phyloP scores from a whole-genome alignment of 192 early-diverging fungal genomes.

The Dimargaris xerosporica region DNA sequence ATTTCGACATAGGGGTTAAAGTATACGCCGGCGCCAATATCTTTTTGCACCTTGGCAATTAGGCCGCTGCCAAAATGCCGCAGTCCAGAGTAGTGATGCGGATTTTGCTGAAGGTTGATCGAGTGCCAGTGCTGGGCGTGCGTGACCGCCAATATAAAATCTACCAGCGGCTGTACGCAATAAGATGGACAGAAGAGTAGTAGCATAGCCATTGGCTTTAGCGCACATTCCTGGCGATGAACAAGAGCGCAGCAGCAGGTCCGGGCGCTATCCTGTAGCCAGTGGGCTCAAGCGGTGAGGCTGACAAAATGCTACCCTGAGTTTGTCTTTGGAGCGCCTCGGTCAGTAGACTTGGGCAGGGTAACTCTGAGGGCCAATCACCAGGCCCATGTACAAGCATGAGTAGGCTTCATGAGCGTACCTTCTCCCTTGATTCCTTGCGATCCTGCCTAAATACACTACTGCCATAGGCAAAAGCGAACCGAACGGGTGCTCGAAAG shows the following conservation, averaged over 20 bases:
- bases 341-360: background rate
- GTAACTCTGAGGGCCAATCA: background rate
- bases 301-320: constrained; percentile 8
- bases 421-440: constrained; percentile 42
- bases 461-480: constrained; percentile 89
- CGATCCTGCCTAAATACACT: constrained; percentile 85
- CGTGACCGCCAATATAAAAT: constrained; percentile 89
- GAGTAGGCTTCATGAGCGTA: background rate
- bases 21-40: constrained; percentile 80
- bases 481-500: constrained; percentile 29
- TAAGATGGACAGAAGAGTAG: background rate
- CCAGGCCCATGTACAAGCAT: constrained; percentile 2
- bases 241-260: background rate
- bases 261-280: constrained; percentile 12
- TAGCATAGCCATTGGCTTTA: background rate
- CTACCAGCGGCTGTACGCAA: constrained; percentile 70
- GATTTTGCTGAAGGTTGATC: constrained; percentile 84
- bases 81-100: constrained; percentile 79
- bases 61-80: constrained; percentile 53
- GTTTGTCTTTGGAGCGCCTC: constrained; percentile 12
- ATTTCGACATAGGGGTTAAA: constrained; percentile 89
- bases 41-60: constrained; percentile 62
- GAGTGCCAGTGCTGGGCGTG: constrained; percentile 97
- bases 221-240: background rate
- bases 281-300: background rate